phyloP scores from a whole-genome alignment of 169 alveolate genomes.

The Eimeria zaria region DNA sequence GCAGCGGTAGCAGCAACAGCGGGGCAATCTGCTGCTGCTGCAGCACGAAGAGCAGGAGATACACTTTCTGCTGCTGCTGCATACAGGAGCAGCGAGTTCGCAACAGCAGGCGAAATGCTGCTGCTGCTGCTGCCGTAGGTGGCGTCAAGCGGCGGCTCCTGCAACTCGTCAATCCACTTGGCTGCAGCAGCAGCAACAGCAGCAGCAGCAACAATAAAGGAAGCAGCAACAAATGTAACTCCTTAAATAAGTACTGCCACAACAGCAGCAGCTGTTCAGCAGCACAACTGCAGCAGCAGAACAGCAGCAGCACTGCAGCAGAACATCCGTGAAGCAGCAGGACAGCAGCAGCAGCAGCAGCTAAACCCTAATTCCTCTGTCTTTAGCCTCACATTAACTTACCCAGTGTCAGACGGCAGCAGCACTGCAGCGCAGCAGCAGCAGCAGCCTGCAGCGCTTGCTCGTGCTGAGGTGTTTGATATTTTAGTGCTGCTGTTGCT shows the following conservation, averaged over 20 bases:
- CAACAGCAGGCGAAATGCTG: background rate
- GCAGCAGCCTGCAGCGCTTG: conserved; percentile 2
- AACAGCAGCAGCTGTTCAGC: background rate
- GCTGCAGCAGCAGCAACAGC: conserved; percentile 31
- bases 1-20: conserved; percentile 12
- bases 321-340: background rate
- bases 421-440: conserved; percentile 27
- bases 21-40: conserved; percentile 22
- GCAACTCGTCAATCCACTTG: background rate
- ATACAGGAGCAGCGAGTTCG: background rate
- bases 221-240: conserved; percentile 8
- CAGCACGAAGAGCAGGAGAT: conserved; percentile 12
- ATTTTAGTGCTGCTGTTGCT: background rate
- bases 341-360: background rate
- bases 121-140: background rate
- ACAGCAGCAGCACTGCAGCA: no score
- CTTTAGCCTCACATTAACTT: background rate
- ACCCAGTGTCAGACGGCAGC: background rate
- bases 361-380: conserved; percentile 30
- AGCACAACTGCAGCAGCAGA: no score
- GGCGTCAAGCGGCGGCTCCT: background rate
- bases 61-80: conserved; percentile 20
- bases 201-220: background rate
- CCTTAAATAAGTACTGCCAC: background rate
- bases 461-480: background rate